Percentiles rank a stretch among this genome's conserved stretches.
These are phyloP conservation scores for Mucor indicus DNA, from an alignment of 371 early-diverging fungal species.

Conservation along the genomic window DNA sequence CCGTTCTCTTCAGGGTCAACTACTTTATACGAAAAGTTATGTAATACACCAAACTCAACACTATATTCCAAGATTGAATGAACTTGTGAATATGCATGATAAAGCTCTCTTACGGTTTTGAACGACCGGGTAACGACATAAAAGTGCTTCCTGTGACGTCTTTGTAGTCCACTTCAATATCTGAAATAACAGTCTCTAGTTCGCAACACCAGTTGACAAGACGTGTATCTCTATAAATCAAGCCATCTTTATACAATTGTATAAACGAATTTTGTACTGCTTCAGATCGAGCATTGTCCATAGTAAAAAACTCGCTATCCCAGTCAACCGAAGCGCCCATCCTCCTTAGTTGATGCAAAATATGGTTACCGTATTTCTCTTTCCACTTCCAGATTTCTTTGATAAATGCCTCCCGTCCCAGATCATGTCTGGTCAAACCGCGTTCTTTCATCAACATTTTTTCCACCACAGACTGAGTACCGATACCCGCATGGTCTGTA, in stretches of 20 bases:
- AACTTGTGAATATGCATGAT: neutral
- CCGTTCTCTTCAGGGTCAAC: conserved; percentile 53
- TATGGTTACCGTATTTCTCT: conserved; percentile 55
- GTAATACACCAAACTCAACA: conserved; percentile 80
- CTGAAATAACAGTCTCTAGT: conserved; percentile 91
- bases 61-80: conserved; percentile 26
- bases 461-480: conserved; percentile 95
- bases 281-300: conserved; percentile 75
- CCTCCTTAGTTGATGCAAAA: conserved; percentile 61
- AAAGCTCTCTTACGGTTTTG: conserved; percentile 38
- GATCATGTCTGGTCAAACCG: conserved; percentile 51
- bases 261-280: conserved; percentile 92
- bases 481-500: conserved; percentile 98
- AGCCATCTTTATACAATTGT: conserved; percentile 78
- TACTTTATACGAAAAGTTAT: conserved; percentile 64
- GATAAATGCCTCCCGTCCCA: conserved; percentile 85
- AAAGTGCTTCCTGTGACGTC: conserved; percentile 61
- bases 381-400: conserved; percentile 91
- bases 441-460: conserved; percentile 75
- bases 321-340: conserved; percentile 89
- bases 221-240: conserved; percentile 89
- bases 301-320: conserved; percentile 84
- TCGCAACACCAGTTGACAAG: conserved; percentile 96
- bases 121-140: conserved; percentile 68
- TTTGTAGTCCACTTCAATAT: conserved; percentile 88